Base-by-base conservation (phyloP, 495 filamentous ascomycete species). In the Talaromyces wortmannii region DNA sequence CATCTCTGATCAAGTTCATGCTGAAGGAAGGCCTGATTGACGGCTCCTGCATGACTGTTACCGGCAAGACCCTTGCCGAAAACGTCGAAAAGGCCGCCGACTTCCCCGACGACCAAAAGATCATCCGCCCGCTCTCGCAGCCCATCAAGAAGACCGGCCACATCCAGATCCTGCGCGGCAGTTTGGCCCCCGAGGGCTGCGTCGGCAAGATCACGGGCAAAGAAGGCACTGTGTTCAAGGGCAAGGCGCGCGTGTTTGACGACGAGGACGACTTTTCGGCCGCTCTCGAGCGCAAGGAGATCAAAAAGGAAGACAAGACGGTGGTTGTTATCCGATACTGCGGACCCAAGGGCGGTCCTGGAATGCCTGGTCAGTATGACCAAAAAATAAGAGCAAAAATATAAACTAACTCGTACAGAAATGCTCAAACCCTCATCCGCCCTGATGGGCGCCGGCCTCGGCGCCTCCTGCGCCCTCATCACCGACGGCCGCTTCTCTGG, bases 171-270 rank as follows among this genome's bases (percentile, higher is more conserved):
- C 83, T 98, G 16, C 88, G 91, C 51, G 94, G 94, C 33, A 87
- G 86, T 6, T 81, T 98, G 30, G 90, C 94, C 2, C 94, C 94
- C 1, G 94, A 88, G 56, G 94, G 94, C 50, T 88, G 83, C 59
- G 94, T 98, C 12, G 94, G 92, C 57, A 98, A 98, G 78, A 98
- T 98, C 71, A 98, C 94, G 7, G 94, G 94, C 57, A 98, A 98
- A 73, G 94, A 98, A 69, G 94, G 94, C 17, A 79, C 86, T n/a
- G 69, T 76, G 7, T 98, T 98, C 75, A 86, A 79, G 15, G 94
- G 94, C 53, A 91, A 83, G 61, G 94, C 94, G 33, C 87, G 85
- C 57, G 89, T 89, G 61, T 98, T 90, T 73, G 86, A 98, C 68
- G 79, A 79, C 57, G 90, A 95, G 69, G 87, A 92, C 55, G 81